Percentiles rank a stretch among this genome's conserved stretches.
phyloP scores from a whole-genome alignment of 2,329 filamentous ascomycete genomes.

The Septoria linicola region DNA sequence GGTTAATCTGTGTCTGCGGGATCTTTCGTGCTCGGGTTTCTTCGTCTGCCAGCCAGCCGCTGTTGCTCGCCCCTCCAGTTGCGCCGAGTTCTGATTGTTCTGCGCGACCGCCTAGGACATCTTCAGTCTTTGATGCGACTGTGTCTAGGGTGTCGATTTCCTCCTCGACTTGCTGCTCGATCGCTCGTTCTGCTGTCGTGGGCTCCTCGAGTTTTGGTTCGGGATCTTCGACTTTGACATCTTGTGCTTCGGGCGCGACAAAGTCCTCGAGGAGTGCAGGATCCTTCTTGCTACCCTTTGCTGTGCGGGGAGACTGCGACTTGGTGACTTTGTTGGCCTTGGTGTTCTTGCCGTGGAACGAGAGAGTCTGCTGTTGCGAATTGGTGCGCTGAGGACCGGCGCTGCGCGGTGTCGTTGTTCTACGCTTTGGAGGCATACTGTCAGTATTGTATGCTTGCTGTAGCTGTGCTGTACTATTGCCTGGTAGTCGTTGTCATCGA shows the following conservation, averaged over 20 bases:
- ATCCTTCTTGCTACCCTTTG: constrained; percentile 41
- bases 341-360: constrained; percentile 56
- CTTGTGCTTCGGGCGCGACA: constrained; percentile 18
- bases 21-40: constrained; percentile 63
- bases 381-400: constrained; percentile 42
- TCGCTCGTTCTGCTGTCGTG: constrained; percentile 42
- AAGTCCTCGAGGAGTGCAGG: constrained; percentile 38
- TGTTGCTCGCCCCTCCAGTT: constrained; percentile 47
- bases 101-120: constrained; percentile 36
- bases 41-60: constrained; percentile 40
- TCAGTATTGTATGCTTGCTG: background rate
- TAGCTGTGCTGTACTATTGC: background rate
- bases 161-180: constrained; percentile 41
- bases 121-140: constrained; percentile 26
- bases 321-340: constrained; percentile 54
- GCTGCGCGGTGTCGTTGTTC: constrained; percentile 42
- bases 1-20: constrained; percentile 65
- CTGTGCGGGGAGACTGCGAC: constrained; percentile 42
- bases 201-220: constrained; percentile 34
- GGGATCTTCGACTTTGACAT: constrained; percentile 33
- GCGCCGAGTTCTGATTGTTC: constrained; percentile 39
- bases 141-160: constrained; percentile 34
- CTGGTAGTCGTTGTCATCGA: background rate
- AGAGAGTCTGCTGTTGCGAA: constrained; percentile 58
- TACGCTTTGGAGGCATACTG: constrained; percentile 49